Evolutionary conservation across 1,139 yeast genomes (phyloP), one percentile per base, ranked within the genome.

Genomic region (Saccharomyces pastorianus): DNA sequence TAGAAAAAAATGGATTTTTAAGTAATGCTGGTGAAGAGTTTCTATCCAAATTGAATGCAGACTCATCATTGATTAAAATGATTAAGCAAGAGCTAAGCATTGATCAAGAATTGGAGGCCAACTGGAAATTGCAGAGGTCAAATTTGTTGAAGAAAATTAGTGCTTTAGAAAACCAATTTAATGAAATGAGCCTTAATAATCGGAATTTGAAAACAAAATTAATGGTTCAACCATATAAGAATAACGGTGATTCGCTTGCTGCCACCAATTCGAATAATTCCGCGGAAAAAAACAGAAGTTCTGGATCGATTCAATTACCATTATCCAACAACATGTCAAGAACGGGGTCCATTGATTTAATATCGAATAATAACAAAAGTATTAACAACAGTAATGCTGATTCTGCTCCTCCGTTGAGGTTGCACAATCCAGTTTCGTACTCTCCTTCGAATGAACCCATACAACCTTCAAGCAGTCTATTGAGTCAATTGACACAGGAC

Each of bases 391-490:
- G 28, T 14, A 32, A n/a, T 34, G 23, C 34, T 20, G 47, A 52
- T 13, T 46, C 52, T 17, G 51, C 59, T 5, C 59, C 57, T 11
- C 57, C 56, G 9, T 46, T 63, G 11, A 53, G 55, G 13, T 48
- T 63, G 48, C 66, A 63, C 51, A 62, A 63, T 51, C 66, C 66
- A 2, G 53, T 63, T 14, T 57, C 66, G 3, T 63, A 63, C 42
- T 20, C 44, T 17, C 26, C 44, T 17, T 4, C 44, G 20, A 38
- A 38, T 6, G 25, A 38, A 2, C 25, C 25, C 11, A 38, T 9
- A 38, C 44, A 38, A 8, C 44, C 44, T 9, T 9, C 44, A 38
- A 13, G 44, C 11, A 38, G 44, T 11, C 44, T 38, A 20, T 20
- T 38, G 44, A 38, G 44, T 20, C 44, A 38, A 17, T 20, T 38